phyloP scores from a whole-genome alignment of 306 rosid genomes.

The Malus sylvestris region DNA sequence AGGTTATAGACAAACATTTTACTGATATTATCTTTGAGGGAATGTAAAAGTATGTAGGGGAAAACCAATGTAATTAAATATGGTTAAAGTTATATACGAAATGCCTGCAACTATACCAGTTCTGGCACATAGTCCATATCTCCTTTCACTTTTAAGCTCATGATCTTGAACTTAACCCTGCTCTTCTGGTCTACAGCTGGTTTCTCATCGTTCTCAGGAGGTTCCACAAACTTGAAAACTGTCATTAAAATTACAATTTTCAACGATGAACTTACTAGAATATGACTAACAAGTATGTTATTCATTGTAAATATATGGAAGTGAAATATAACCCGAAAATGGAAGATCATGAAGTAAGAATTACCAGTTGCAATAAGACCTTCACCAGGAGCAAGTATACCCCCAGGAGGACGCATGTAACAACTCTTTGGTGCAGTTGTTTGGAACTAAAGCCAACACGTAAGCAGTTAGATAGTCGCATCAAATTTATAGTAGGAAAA shows the following conservation, averaged over 20 bases:
- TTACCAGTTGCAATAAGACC: conserved; percentile 74
- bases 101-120: conserved; percentile 46
- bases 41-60: background rate
- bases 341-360: conserved; percentile 15
- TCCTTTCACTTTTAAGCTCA: conserved; percentile 85
- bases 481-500: background rate
- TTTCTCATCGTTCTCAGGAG: conserved; percentile 73
- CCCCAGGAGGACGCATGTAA: conserved; percentile 92
- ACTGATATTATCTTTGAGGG: background rate
- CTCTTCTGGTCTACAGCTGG: conserved; percentile 54
- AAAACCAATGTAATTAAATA: no score
- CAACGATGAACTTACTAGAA: conserved; percentile 11
- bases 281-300: background rate
- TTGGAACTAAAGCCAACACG: conserved; percentile 60
- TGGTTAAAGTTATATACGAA: background rate
- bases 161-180: conserved; percentile 88
- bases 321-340: conserved; percentile 1
- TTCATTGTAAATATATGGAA: background rate
- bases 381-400: conserved; percentile 80
- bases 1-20: background rate
- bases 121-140: conserved; percentile 81
- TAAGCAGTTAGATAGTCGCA: conserved; percentile 5
- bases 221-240: conserved; percentile 95
- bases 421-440: conserved; percentile 96
- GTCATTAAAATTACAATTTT: conserved; percentile 24